Evolutionary conservation across 768 basidiomycete species (phyloP).

Genomic region (Leccinum rimulosum): DNA sequence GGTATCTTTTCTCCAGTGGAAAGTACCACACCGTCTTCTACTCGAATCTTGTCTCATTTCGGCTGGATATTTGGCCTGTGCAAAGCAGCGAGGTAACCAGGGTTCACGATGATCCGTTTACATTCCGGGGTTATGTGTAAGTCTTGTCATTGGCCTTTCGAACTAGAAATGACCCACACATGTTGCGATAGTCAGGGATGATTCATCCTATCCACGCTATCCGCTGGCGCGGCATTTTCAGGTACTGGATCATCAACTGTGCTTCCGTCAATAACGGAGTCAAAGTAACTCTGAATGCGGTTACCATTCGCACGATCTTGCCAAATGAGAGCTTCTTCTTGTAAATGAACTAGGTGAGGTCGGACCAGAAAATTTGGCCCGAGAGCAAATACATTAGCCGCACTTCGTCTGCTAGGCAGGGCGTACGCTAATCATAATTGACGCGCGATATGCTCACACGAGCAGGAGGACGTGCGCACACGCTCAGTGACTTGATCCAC

Average conservation of each 20-base stretch:
- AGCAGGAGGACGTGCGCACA: conserved; percentile 2
- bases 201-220: neutral
- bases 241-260: neutral
- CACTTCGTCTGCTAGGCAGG: neutral
- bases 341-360: conserved; percentile 3
- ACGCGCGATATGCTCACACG: conserved; percentile 38
- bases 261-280: neutral
- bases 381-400: neutral
- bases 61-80: conserved; percentile 47
- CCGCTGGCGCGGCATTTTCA: neutral
- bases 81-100: conserved; percentile 48
- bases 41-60: conserved; percentile 20
- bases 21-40: neutral
- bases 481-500: neutral
- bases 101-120: conserved; percentile 54
- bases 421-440: conserved; percentile 39
- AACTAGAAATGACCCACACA: neutral
- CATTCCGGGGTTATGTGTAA: conserved; percentile 48
- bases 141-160: neutral
- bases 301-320: neutral
- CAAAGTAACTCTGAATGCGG: neutral
- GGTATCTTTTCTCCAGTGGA: neutral
- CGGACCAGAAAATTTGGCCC: neutral
- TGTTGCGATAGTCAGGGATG: conserved; percentile 1
- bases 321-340: neutral